These are phyloP conservation scores for Globisporangium spinosum DNA, from an alignment of 352 stramenopile genomes.

Conservation along the genomic window DNA sequence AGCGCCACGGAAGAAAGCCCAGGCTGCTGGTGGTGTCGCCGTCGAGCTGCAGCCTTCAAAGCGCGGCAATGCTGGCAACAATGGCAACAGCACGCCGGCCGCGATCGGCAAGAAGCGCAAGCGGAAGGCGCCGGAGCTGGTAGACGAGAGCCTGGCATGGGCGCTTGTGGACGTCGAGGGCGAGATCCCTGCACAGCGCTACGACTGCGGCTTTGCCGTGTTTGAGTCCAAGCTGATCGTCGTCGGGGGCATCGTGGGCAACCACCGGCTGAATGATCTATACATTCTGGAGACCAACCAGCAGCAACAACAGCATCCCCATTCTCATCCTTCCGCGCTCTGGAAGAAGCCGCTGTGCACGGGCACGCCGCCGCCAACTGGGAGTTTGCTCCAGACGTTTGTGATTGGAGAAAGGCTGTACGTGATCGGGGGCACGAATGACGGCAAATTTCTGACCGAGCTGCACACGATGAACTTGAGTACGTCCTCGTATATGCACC, in stretches of 20 bases:
- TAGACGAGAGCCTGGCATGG: constrained; percentile 34
- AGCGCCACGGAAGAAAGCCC: constrained; percentile 11
- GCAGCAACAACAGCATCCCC: neutral
- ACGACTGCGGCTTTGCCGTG: constrained; percentile 51
- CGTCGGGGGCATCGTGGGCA: constrained; percentile 58
- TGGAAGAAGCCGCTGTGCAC: constrained; percentile 36
- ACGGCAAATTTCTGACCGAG: constrained; percentile 59
- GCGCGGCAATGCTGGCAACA: neutral
- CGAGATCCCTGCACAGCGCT: constrained; percentile 33
- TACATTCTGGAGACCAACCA: constrained; percentile 36
- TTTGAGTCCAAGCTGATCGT: constrained; percentile 42
- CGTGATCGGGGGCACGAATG: constrained; percentile 50
- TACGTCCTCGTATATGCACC: constrained; percentile 21
- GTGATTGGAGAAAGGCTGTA: constrained; percentile 45
- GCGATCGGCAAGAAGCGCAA: constrained; percentile 27
- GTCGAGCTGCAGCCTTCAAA: neutral
- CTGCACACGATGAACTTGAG: constrained; percentile 46
- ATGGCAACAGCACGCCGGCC: neutral
- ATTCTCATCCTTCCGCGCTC: constrained; percentile 8
- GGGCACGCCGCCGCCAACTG: constrained; percentile 33
- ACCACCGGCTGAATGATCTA: constrained; percentile 50
- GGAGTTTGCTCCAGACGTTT: constrained; percentile 52
- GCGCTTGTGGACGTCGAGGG: constrained; percentile 27
- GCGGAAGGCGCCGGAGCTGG: constrained; percentile 29
- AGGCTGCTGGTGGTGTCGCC: too few species aligned